phyloP scores from a whole-genome alignment of 768 basidiomycete species.

The Collybia nuda region DNA sequence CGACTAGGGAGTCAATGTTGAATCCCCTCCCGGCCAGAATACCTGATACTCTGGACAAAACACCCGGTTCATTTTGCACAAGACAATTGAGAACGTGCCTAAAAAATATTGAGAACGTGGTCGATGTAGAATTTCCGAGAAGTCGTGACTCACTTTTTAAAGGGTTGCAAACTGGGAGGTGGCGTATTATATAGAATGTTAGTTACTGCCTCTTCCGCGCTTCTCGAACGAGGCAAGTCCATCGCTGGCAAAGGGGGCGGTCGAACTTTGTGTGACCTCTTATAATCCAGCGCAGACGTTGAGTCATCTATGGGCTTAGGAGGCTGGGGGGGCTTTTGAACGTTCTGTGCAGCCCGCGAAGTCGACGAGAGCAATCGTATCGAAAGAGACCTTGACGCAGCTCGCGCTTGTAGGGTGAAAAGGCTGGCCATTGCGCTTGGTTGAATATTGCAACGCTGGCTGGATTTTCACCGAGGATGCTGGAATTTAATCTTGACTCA shows the following conservation, averaged over 20 bases:
- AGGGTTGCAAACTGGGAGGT: constrained; percentile 87
- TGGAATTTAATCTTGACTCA: constrained; percentile 4
- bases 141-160: constrained; percentile 77
- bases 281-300: constrained; percentile 94
- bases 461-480: constrained; percentile 1
- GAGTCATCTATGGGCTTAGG: constrained; percentile 87
- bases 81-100: constrained; percentile 97
- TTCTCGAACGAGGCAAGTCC: constrained; percentile 80
- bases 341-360: constrained; percentile 13
- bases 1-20: constrained; percentile 98
- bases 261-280: constrained; percentile 62
- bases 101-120: constrained; percentile 7
- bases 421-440: constrained; percentile 24
- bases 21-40: constrained; percentile 96
- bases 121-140: neutral
- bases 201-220: constrained; percentile 94
- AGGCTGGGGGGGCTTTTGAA: constrained; percentile 56
- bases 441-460: constrained; percentile 3
- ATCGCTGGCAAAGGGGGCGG: constrained; percentile 86
- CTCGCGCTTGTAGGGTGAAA: constrained; percentile 30
- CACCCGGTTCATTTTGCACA: constrained; percentile 99
- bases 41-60: constrained; percentile 96
- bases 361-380: constrained; percentile 40
- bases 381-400: constrained; percentile 21
- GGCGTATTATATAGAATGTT: constrained; percentile 98